Evolutionary conservation across 371 early-diverging fungal genomes (phyloP), one percentile per base, ranked within the genome.

Genomic region (Batrachochytrium dendrobatidis): DNA sequence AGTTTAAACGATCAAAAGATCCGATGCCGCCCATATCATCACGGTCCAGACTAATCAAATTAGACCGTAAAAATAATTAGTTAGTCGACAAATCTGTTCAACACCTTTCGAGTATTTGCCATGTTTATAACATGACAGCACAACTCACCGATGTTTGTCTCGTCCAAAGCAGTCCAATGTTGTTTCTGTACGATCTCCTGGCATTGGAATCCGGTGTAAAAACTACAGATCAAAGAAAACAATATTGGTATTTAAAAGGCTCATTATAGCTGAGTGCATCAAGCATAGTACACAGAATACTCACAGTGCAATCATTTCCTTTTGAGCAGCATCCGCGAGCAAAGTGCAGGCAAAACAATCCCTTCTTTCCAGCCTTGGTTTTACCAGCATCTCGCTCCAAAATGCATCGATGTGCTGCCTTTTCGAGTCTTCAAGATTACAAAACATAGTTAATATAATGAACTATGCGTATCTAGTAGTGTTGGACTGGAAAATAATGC

Each of bases 1-100:
- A 67, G 57, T 84, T 85, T 34, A 82, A 83, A 45, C 83, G 74
- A 39, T 83, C 84, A 72, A 92, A 90, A 18, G 87, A 84, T 30
- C 92, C 92, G 7, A 90, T 86, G 56, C 91, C 92, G 55, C 90
- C 90, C 82, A 86, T 89, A 68, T 92, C 92, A 32, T 91, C 86
- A 39, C 89, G 79, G 53, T 87, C 87, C 48, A 87, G 85, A 25
- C 85, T 81, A n/a, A n/a, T n/a, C n/a, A n/a, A n/a, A n/a, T n/a
- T n/a, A n/a, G n/a, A n/a, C n/a, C 62, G 53, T 50, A 26, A 43
- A 5, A 25, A 3, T 29, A 52, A 26, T 22, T 45, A 26, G 29
- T 51, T 8, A 33, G 29, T 10, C 18, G 8, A 52, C 18, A 24
- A 18, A n/a, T n/a, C n/a, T n/a, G n/a, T n/a, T n/a, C n/a, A n/a